Evolutionary conservation across 2,329 filamentous ascomycete species (phyloP).

Genomic region (Fusarium devonianum): DNA sequence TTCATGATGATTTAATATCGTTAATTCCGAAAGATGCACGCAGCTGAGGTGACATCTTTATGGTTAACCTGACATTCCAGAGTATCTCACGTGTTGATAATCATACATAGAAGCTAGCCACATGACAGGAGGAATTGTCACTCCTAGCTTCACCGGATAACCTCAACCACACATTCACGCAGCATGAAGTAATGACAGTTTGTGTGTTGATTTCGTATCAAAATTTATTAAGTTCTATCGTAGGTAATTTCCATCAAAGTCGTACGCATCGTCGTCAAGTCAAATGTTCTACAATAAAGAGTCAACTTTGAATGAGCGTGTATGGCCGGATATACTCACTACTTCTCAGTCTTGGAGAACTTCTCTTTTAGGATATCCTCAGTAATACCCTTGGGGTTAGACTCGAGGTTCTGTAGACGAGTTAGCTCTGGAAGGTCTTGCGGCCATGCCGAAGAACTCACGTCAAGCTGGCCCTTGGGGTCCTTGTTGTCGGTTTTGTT

Average conservation of each 20-base stretch:
- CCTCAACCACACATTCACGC: too few species aligned
- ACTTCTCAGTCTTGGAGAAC: slow-evolving; percentile 58
- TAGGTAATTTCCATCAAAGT: slow-evolving; percentile 7
- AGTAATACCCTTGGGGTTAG: slow-evolving; percentile 71
- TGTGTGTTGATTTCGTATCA: neutral
- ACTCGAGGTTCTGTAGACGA: slow-evolving; percentile 56
- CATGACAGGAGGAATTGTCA: too few species aligned
- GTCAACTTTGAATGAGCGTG: neutral
- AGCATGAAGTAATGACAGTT: neutral
- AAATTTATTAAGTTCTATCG: neutral
- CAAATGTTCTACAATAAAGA: neutral
- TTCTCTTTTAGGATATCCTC: slow-evolving; percentile 68
- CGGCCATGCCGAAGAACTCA: slow-evolving; percentile 38
- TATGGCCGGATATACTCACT: neutral
- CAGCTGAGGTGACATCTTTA: neutral
- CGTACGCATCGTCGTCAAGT: slow-evolving; percentile 8
- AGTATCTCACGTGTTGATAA: too few species aligned
- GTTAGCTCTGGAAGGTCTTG: slow-evolving; percentile 2
- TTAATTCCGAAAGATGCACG: neutral
- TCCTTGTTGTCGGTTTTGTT: slow-evolving; percentile 58
- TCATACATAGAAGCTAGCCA: too few species aligned
- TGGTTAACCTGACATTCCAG: too few species aligned
- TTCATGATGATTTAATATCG: slow-evolving; percentile 22
- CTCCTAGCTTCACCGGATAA: too few species aligned
- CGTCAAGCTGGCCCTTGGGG: slow-evolving; percentile 59